These are phyloP conservation scores for Lepraria neglecta DNA, from an alignment of 495 filamentous ascomycete genomes.

Conservation along the genomic window DNA sequence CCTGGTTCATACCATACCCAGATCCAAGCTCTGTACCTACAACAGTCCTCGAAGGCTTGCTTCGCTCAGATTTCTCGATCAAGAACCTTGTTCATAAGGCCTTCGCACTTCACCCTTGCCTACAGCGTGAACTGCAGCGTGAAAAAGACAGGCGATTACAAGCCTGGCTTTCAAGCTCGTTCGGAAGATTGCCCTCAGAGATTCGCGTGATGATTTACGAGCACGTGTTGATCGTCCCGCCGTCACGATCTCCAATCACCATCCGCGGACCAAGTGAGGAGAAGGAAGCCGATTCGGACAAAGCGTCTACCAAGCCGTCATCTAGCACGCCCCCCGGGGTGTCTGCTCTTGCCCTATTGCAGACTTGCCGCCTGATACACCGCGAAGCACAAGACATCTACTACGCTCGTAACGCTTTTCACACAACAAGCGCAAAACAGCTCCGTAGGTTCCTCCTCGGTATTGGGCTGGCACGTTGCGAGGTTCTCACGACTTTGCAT, in stretches of 20 bases:
- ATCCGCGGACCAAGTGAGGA: neutral
- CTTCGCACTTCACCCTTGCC: neutral
- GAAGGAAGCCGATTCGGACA: neutral
- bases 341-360: conserved; percentile 9
- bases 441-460: neutral
- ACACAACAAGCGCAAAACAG: conserved; percentile 1
- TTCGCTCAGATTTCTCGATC: too few species aligned
- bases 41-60: too few species aligned
- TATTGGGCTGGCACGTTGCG: neutral
- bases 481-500: neutral
- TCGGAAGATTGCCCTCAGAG: conserved; percentile 9
- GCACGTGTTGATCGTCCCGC: neutral
- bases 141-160: neutral
- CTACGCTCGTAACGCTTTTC: conserved; percentile 12
- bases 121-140: neutral
- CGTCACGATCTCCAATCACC: neutral
- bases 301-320: neutral
- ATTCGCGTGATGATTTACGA: conserved; percentile 17
- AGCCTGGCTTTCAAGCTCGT: neutral
- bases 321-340: neutral
- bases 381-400: conserved; percentile 12
- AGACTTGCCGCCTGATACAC: conserved; percentile 7
- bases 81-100: too few species aligned
- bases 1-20: too few species aligned
- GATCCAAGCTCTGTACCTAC: too few species aligned